These are phyloP conservation scores for Rhizopus sp. DNA, from an alignment of 371 early-diverging fungal species.

Conservation along the genomic window DNA sequence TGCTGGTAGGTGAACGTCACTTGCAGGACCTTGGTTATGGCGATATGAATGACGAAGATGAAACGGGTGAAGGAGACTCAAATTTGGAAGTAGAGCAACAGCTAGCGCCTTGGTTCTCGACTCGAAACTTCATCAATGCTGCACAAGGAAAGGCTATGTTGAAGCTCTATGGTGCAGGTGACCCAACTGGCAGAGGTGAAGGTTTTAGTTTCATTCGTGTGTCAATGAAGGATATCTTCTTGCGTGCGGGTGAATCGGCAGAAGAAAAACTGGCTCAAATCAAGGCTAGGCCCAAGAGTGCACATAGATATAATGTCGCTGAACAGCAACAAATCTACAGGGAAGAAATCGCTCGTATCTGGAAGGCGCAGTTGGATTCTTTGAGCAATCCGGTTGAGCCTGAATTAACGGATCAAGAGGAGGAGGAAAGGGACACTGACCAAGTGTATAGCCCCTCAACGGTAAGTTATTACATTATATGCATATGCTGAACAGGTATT, in stretches of 20 bases:
- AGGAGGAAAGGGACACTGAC: slow-evolving; percentile 42
- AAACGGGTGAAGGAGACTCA: slow-evolving; percentile 72
- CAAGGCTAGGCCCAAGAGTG: slow-evolving; percentile 82
- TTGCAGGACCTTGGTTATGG: slow-evolving; percentile 94
- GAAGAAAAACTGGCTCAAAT: slow-evolving; percentile 84
- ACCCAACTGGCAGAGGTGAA: slow-evolving; percentile 97
- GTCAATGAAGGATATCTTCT: slow-evolving; percentile 96
- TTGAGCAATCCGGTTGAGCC: slow-evolving; percentile 63
- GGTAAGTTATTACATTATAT: slow-evolving; percentile 15
- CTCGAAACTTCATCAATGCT: slow-evolving; percentile 94
- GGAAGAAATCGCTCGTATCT: slow-evolving; percentile 92
- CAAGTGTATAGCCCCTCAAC: slow-evolving; percentile 40
- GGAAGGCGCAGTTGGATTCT: slow-evolving; percentile 87
- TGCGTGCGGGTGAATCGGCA: slow-evolving; percentile 86
- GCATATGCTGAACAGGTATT: neutral
- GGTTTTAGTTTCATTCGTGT: slow-evolving; percentile 98
- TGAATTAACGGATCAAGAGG: slow-evolving; percentile 55
- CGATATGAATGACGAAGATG: slow-evolving; percentile 59
- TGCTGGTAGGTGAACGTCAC: slow-evolving; percentile 95
- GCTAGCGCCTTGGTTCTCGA: slow-evolving; percentile 97
- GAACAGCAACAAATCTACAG: slow-evolving; percentile 95
- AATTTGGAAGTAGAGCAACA: slow-evolving; percentile 89
- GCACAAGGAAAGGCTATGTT: slow-evolving; percentile 93
- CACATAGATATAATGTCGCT: slow-evolving; percentile 89
- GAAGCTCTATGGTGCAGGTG: slow-evolving; percentile 93